A percentile compares a stretch with the other conserved stretches of the same genome.
phyloP scores from a whole-genome alignment of 208 protist genomes.

The Wallacemonas rigidus region DNA sequence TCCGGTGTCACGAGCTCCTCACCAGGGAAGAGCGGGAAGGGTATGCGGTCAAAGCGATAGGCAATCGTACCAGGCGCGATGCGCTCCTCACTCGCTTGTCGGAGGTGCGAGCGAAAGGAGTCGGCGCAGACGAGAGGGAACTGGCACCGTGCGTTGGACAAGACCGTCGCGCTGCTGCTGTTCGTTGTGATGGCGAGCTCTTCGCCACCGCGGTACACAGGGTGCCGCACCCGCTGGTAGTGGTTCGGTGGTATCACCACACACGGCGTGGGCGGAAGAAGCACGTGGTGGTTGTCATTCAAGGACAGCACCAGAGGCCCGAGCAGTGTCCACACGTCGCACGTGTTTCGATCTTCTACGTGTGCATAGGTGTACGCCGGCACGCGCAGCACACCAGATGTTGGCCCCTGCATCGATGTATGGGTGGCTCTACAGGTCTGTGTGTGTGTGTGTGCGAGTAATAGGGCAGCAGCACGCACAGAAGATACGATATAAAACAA shows the following conservation, averaged over 20 bases:
- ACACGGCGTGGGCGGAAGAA: conserved; percentile 43
- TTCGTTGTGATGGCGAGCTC: conserved; percentile 9
- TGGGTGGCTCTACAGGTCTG: too few species aligned
- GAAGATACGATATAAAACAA: too few species aligned
- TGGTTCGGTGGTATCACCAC: conserved; percentile 85
- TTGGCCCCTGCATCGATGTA: neutral
- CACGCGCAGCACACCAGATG: conserved; percentile 51
- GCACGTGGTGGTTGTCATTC: conserved; percentile 59
- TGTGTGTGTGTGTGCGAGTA: too few species aligned
- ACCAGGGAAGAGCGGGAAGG: conserved; percentile 93
- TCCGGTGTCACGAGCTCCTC: conserved; percentile 44
- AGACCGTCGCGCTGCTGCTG: neutral
- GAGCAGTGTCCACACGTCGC: conserved; percentile 72
- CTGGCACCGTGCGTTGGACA: neutral
- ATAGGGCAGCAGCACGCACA: too few species aligned
- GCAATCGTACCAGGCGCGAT: conserved; percentile 70
- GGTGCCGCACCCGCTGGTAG: conserved; percentile 90
- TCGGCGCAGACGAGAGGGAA: conserved; percentile 12
- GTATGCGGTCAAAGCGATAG: conserved; percentile 71
- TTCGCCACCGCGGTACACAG: conserved; percentile 39
- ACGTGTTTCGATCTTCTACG: conserved; percentile 84
- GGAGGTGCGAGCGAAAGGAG: neutral
- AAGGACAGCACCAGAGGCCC: conserved; percentile 89
- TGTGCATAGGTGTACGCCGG: conserved; percentile 82
- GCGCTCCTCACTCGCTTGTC: neutral